A percentile compares a stretch with the other conserved stretches of the same genome.
phyloP scores from a whole-genome alignment of 371 early-diverging fungal genomes.

The Zopfochytrium polystomum region DNA sequence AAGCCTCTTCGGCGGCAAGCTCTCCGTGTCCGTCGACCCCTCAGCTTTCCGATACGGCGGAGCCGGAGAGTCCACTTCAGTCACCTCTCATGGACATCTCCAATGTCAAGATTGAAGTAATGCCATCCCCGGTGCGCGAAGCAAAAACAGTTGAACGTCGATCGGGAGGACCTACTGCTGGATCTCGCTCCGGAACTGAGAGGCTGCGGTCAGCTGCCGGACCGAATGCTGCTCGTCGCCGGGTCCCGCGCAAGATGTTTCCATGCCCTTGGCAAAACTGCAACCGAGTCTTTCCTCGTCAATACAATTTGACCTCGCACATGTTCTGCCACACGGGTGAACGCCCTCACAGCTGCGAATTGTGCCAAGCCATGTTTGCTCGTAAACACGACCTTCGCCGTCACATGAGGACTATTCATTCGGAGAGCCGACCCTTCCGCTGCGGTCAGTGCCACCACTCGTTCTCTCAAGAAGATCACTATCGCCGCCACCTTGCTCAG shows the following conservation, averaged over 20 bases:
- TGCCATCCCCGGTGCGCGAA: too few species aligned
- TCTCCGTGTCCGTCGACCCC: too few species aligned
- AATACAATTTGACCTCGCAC: slow-evolving; percentile 50
- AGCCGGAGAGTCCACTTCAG: too few species aligned
- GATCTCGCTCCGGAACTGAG: too few species aligned
- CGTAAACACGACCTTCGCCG: slow-evolving; percentile 80
- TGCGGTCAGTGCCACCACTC: slow-evolving; percentile 15
- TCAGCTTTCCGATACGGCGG: too few species aligned
- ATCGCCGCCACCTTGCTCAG: slow-evolving; percentile 17
- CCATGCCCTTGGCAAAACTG: slow-evolving; percentile 38
- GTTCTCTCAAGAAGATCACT: slow-evolving; percentile 14
- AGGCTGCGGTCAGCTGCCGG: too few species aligned
- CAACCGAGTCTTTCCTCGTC: slow-evolving; percentile 40
- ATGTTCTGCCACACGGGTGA: slow-evolving; percentile 45
- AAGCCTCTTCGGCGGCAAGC: too few species aligned
- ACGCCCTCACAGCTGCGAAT: slow-evolving; percentile 43
- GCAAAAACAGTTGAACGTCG: too few species aligned
- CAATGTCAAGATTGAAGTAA: too few species aligned
- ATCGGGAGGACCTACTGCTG: too few species aligned
- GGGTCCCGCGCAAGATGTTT: slow-evolving; percentile 12
- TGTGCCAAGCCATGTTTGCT: slow-evolving; percentile 61
- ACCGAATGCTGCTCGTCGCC: too few species aligned
- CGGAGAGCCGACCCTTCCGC: slow-evolving; percentile 13
- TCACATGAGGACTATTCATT: slow-evolving; percentile 46
- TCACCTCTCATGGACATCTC: too few species aligned